Base-by-base conservation (phyloP, 306 rosid genomes). In the Acacia crassicarpa region DNA sequence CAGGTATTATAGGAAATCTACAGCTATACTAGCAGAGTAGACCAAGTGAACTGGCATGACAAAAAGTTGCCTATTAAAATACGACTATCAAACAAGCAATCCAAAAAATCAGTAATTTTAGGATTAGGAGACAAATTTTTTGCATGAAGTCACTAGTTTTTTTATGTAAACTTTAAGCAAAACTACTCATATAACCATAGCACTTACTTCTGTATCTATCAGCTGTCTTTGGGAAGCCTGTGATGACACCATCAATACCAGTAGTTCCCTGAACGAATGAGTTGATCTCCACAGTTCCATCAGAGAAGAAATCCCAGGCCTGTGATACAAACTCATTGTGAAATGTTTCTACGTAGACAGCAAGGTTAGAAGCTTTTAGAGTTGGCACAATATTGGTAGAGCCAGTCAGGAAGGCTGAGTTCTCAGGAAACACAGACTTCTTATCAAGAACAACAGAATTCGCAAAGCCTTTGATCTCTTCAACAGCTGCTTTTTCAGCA, bases 271-370 rank as follows among this genome's bases (percentile, higher is more conserved):
- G n/a, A 77, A 88, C 85, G 83, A 3, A 93, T 41, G 98, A 74
- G 80, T 93, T 91, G 85, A 95, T 86, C 91, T 95, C 98, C 69
- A 92, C 88, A 0, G 94, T 90, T 75, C 94, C 46, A 87, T 95
- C 98, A 14, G 97, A 87, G 81, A 89, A 80, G 91, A 85, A 95
- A 89, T 95, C 99, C 94, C 92, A 93, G 68, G 98, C 84, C 82
- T 91, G 96, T 44, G 97, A 89, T 72, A 86, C 86, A 81, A 91
- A 95, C 88, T 95, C 99, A 84, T 95, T 92, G 90, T 89, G 85
- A 84, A 95, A 95, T 48, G 79, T 80, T 84, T 89, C 92, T 15
- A 84, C 97, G 25, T 87, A 93, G 43, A 95, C 93, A 15, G 91
- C 70, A 80, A 95, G 86, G 67, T 89, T 86, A 19, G 46, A 75